These are phyloP conservation scores for Annulohypoxylon moriforme DNA, from an alignment of 495 filamentous ascomycete genomes.

Conservation along the genomic window DNA sequence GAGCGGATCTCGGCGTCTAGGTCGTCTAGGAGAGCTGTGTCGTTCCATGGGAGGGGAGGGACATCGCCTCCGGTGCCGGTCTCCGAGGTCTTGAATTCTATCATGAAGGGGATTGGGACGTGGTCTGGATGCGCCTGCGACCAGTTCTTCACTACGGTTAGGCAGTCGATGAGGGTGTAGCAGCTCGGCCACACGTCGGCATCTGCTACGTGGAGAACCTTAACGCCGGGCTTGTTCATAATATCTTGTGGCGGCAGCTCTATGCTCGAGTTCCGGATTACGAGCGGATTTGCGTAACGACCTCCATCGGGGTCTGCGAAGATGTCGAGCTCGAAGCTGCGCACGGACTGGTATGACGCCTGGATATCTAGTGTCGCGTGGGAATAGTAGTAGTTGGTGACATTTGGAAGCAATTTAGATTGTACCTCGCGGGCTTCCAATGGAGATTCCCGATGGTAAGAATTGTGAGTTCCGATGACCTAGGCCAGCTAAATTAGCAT, in stretches of 20 bases:
- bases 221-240: constrained; percentile 38
- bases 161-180: constrained; percentile 44
- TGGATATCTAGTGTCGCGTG: constrained; percentile 42
- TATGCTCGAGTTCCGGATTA: constrained; percentile 31
- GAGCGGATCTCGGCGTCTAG: constrained; percentile 47
- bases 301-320: constrained; percentile 45
- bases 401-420: constrained; percentile 9
- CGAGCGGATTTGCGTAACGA: constrained; percentile 41
- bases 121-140: constrained; percentile 40
- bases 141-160: constrained; percentile 42
- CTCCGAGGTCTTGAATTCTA: constrained; percentile 44
- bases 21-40: constrained; percentile 27
- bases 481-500: constrained; percentile 5
- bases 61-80: constrained; percentile 20
- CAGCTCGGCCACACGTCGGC: constrained; percentile 42
- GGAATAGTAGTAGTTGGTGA: constrained; percentile 38
- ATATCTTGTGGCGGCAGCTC: constrained; percentile 20
- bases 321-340: constrained; percentile 45
- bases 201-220: constrained; percentile 48
- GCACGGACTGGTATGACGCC: constrained; percentile 41
- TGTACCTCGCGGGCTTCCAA: constrained; percentile 18
- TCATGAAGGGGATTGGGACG: constrained; percentile 47
- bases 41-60: constrained; percentile 26
- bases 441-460: constrained; percentile 46
- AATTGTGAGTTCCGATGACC: constrained; percentile 50